phyloP scores from a whole-genome alignment of 225 moss, liverwort and hornwort genomes.

The Sphagnum tenellum region DNA sequence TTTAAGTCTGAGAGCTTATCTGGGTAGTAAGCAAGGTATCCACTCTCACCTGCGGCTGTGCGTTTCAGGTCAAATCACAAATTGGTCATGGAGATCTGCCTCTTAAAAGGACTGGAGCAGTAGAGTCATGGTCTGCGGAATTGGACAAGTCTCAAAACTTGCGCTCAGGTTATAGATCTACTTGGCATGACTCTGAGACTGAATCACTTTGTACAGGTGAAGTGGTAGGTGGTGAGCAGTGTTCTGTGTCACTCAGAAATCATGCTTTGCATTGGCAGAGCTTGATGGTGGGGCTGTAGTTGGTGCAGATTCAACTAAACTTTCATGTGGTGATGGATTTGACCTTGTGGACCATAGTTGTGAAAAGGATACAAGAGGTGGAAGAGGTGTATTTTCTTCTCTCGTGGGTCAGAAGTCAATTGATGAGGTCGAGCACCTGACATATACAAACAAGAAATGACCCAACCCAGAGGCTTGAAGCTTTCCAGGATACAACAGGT shows the following conservation, averaged over 20 bases:
- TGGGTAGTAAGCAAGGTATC: neutral
- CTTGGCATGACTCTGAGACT: slow-evolving; percentile 49
- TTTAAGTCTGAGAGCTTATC: neutral
- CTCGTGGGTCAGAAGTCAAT: too few species aligned
- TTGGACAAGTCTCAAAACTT: slow-evolving; percentile 23
- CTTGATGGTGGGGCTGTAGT: slow-evolving; percentile 4
- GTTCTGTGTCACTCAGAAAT: slow-evolving; percentile 44
- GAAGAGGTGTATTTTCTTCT: too few species aligned
- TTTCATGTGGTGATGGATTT: too few species aligned
- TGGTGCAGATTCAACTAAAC: neutral
- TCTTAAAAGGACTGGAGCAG: slow-evolving; percentile 44
- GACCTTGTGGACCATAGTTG: too few species aligned
- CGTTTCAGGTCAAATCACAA: slow-evolving; percentile 42
- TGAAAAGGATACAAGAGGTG: too few species aligned
- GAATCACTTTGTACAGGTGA: slow-evolving; percentile 52
- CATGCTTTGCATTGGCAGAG: slow-evolving; percentile 17
- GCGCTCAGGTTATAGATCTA: slow-evolving; percentile 41
- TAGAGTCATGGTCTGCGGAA: slow-evolving; percentile 14
- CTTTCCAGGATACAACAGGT: too few species aligned
- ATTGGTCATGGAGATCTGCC: slow-evolving; percentile 37
- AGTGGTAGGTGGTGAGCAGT: slow-evolving; percentile 26
- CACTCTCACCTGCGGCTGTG: neutral
- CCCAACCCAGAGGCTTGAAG: too few species aligned
- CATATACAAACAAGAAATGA: too few species aligned
- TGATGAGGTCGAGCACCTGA: too few species aligned